These are phyloP conservation scores for Thuja plicata DNA, from an alignment of 83 land plant genomes.

Conservation along the genomic window DNA sequence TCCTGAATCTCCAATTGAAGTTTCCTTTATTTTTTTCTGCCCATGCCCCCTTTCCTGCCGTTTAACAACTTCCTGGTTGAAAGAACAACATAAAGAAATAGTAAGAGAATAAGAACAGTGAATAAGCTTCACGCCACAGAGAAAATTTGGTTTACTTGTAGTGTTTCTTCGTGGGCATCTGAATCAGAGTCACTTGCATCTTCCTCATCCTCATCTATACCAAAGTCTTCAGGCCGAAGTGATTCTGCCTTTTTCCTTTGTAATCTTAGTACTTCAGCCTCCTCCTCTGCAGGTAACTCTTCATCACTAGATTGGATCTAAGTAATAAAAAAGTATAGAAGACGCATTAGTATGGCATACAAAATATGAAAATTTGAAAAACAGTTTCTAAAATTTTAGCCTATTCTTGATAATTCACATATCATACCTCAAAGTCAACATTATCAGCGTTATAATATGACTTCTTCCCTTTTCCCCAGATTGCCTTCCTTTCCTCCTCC, in stretches of 20 bases:
- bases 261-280: conserved; percentile 64
- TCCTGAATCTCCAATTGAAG: background rate
- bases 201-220: conserved; percentile 45
- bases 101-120: background rate
- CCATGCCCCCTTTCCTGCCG: conserved; percentile 11
- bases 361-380: background rate
- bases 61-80: conserved; percentile 20
- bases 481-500: conserved; percentile 37
- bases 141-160: conserved; percentile 37
- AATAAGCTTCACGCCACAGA: background rate
- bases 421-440: conserved; percentile 70
- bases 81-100: background rate
- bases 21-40: conserved; percentile 5
- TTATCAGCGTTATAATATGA: conserved; percentile 72
- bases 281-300: conserved; percentile 74
- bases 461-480: conserved; percentile 69
- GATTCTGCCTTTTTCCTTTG: conserved; percentile 64
- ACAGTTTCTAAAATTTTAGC: background rate
- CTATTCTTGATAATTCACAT: background rate
- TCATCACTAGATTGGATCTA: conserved; percentile 90
- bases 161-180: conserved; percentile 35
- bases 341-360: conserved; percentile 5
- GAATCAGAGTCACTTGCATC: conserved; percentile 39
- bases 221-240: conserved; percentile 81
- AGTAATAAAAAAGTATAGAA: background rate